Evolutionary conservation across 768 basidiomycete genomes (phyloP).

Genomic region (Lentinula aciculospora): DNA sequence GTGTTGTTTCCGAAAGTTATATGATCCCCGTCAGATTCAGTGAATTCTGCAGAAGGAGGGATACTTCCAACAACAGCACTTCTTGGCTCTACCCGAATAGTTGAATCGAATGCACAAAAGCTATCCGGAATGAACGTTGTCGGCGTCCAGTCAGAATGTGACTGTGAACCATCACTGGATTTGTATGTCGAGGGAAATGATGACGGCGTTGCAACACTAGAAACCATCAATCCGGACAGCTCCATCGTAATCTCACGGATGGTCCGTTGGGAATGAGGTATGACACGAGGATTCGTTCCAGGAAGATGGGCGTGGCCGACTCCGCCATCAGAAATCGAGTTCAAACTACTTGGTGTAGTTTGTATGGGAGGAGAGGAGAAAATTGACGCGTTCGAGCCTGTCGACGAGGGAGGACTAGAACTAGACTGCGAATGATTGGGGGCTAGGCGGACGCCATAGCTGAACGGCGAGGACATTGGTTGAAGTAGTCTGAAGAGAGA

Average conservation of each 20-base stretch:
- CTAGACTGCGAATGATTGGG: not conserved
- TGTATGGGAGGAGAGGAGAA: conserved; percentile 12
- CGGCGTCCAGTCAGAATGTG: not conserved
- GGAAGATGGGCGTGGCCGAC: not conserved
- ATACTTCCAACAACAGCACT: not conserved
- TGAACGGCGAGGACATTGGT: not conserved
- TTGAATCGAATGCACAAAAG: not conserved
- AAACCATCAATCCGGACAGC: conserved; percentile 48
- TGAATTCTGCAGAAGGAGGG: not conserved
- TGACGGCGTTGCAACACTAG: conserved; percentile 17
- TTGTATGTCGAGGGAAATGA: conserved; percentile 5
- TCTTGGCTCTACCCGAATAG: conserved; percentile 3
- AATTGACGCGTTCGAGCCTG: conserved; percentile 3
- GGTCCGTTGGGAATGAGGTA: conserved; percentile 51
- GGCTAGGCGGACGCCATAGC: not conserved
- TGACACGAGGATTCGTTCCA: conserved; percentile 11
- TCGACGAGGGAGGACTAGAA: not conserved
- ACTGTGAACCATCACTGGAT: not conserved
- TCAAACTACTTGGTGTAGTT: conserved; percentile 8
- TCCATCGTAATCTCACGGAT: conserved; percentile 67
- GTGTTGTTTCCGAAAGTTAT: not conserved
- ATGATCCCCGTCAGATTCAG: not conserved
- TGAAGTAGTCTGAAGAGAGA: not conserved
- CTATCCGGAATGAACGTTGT: not conserved
- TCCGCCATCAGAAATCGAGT: not conserved